Evolutionary conservation across 1,284 basidiomycete species (phyloP), one percentile per base, ranked within the genome.

Genomic region (Cystobasidiaceae sp.): DNA sequence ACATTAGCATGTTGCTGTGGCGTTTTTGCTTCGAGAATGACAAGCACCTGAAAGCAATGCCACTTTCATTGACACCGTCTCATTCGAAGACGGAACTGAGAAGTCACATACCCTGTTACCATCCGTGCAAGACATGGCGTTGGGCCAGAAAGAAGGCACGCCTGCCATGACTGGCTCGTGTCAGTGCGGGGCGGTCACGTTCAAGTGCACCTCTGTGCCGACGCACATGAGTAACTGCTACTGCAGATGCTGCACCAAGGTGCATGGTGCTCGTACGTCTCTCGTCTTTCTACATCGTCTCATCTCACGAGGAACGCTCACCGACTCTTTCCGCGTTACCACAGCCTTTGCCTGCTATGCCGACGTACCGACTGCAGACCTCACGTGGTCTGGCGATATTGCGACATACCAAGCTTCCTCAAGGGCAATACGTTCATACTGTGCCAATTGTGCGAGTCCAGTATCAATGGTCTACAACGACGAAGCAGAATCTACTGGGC

Each of bases 161-260:
- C 49, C 60, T 6, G 60, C 60, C 21, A 52, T 62, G 60, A 54
- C 48, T 2, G 60, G 60, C 6, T 51, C 60, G 9, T 62, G 60
- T 27, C 39, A 39, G 30, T 62, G 60, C 30, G 60, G 60, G 8
- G 49, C 60, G 9, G 50, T 54, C 8, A 39, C 49, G 3, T 62
- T 62, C 50, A 19, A 49, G 33, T 43, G 60, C 33, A 52, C 49
- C 9, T 43, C 48, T 8, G 13, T 62, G 13, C 30, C 60, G 34
- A 30, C 33, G 2, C 5, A 23, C 6, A 50, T 44, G 8, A 52
- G 19, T 13, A 62, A 49, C 41, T 62, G 50, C 39, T 62, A 62
- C 19, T 62, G 60, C 50, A 34, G 39, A 33, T 50, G 46, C 28
- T 62, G 60, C 37, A 50, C 28, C 48, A 62, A 52, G 19, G 46